phyloP scores from a whole-genome alignment of 148 eudicot genomes.

The Selenicereus undatus region DNA sequence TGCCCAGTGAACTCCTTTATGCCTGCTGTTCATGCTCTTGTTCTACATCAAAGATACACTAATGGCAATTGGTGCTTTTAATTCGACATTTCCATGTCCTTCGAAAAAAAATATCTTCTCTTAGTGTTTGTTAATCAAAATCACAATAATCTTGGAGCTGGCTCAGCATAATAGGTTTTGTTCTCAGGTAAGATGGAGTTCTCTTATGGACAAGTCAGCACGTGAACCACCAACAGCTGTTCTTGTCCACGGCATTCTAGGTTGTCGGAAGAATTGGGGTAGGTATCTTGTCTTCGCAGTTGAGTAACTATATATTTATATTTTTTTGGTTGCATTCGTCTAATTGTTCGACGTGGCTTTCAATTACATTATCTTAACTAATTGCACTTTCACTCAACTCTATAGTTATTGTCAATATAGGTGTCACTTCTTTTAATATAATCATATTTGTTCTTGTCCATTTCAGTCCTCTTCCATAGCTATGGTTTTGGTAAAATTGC shows the following conservation, averaged over 20 bases:
- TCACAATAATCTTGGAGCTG: neutral
- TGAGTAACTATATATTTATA: neutral
- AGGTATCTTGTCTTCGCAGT: slow-evolving; percentile 20
- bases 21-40: no score
- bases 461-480: no score
- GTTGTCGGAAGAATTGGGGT: slow-evolving; percentile 98
- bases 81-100: neutral
- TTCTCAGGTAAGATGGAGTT: slow-evolving; percentile 80
- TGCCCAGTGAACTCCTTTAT: no score
- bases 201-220: slow-evolving; percentile 64
- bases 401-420: no score
- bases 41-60: no score
- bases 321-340: neutral
- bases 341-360: no score
- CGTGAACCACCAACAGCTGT: slow-evolving; percentile 93
- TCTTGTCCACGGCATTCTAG: slow-evolving; percentile 86
- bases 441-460: no score
- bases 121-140: neutral
- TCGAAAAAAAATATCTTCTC: neutral
- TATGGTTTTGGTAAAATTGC: neutral
- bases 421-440: no score
- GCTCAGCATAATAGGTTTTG: neutral
- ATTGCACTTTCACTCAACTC: no score
- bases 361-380: no score
- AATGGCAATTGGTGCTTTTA: neutral